Percentiles rank a stretch among this genome's conserved stretches.
phyloP scores from a whole-genome alignment of 2,329 filamentous ascomycete genomes.

The Didymellaceae sp. region DNA sequence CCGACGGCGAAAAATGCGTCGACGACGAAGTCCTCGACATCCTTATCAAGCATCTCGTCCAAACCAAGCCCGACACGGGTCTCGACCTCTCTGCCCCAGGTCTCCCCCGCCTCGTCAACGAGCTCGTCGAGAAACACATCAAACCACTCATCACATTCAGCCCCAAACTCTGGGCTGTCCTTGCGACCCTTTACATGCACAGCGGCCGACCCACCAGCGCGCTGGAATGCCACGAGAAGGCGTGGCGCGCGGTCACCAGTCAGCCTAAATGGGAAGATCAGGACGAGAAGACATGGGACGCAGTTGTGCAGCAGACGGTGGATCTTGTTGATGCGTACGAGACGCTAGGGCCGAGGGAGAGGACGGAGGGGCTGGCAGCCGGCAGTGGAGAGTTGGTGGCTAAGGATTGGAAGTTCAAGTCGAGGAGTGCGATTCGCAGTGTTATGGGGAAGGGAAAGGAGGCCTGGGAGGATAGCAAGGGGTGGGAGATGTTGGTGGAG shows the following conservation, averaged over 20 bases:
- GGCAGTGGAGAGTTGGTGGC: slow-evolving; percentile 68
- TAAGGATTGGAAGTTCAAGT: slow-evolving; percentile 86
- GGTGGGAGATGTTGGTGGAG: slow-evolving; percentile 68
- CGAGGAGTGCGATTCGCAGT: slow-evolving; percentile 80
- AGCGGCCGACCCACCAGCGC: slow-evolving; percentile 72
- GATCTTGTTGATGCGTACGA: slow-evolving; percentile 84
- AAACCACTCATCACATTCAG: slow-evolving; percentile 84
- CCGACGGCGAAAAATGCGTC: slow-evolving; percentile 76
- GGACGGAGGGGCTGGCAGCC: slow-evolving; percentile 60
- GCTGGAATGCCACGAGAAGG: slow-evolving; percentile 85
- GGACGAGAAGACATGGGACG: slow-evolving; percentile 70
- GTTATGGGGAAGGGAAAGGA: slow-evolving; percentile 83
- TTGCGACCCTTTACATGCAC: slow-evolving; percentile 77
- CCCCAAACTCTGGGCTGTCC: slow-evolving; percentile 76
- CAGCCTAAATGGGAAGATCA: slow-evolving; percentile 63
- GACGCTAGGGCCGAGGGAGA: slow-evolving; percentile 63
- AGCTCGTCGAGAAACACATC: slow-evolving; percentile 76
- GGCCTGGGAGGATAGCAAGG: slow-evolving; percentile 78
- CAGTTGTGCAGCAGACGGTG: slow-evolving; percentile 78
- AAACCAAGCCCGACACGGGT: slow-evolving; percentile 36
- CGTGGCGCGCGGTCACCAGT: slow-evolving; percentile 76
- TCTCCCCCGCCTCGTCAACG: slow-evolving; percentile 67
- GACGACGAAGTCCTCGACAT: slow-evolving; percentile 75
- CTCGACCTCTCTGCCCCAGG: slow-evolving; percentile 55
- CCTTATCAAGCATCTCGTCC: slow-evolving; percentile 73